Evolutionary conservation across 1,284 basidiomycete species (phyloP).

Genomic region (Sporisorium graminicola): DNA sequence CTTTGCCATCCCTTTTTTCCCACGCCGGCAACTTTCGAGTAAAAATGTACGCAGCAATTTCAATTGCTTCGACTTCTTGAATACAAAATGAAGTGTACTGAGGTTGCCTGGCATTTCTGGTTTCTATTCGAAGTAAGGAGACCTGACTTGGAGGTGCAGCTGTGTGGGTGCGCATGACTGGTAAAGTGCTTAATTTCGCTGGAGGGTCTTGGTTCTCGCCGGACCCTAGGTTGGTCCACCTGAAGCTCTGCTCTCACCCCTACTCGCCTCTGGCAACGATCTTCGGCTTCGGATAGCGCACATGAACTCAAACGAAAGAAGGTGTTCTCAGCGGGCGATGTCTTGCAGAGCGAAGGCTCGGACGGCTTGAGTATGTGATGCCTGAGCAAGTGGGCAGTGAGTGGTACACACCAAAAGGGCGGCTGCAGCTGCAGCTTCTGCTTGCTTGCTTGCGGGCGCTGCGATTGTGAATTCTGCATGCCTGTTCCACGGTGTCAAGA

Average conservation of each 20-base stretch:
- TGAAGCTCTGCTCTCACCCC: too few relatives aligned
- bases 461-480: not conserved
- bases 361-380: too few relatives aligned
- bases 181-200: conserved; percentile 4
- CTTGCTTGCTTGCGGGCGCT: too few relatives aligned
- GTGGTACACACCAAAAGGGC: too few relatives aligned
- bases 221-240: too few relatives aligned
- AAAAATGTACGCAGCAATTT: not conserved
- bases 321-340: too few relatives aligned
- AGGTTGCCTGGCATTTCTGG: not conserved
- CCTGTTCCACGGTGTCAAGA: too few relatives aligned
- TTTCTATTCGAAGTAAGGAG: conserved; percentile 4
- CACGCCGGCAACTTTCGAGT: conserved; percentile 6
- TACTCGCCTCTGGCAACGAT: too few relatives aligned
- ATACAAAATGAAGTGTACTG: not conserved
- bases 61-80: not conserved
- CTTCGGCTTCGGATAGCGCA: too few relatives aligned
- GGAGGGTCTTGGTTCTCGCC: not conserved
- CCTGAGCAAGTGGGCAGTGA: too few relatives aligned
- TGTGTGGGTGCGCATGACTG: not conserved
- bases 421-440: not conserved
- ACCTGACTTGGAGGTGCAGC: not conserved
- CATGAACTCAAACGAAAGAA: too few relatives aligned
- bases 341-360: too few relatives aligned
- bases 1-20: conserved; percentile 9